Base-by-base conservation (phyloP, 345 rosid genomes). In the Salix caprea region DNA sequence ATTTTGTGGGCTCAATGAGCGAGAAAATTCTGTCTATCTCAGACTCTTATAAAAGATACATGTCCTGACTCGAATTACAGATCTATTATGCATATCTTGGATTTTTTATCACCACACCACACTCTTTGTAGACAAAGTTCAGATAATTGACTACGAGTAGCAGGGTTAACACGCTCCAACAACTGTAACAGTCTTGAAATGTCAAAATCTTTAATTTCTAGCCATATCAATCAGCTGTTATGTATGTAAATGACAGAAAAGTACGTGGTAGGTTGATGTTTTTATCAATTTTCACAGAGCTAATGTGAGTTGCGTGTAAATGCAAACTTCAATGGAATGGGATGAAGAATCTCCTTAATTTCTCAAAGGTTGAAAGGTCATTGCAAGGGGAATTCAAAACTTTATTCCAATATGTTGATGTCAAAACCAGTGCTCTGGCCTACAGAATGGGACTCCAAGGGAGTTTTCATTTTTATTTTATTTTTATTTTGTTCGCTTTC, bases 401-500 rank as follows among this genome's bases (percentile, higher is more conserved):
- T 30, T 69, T 34, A 67, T 64, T 56, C 56, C 30, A 30, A 60
- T 50, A 62, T 21, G 69, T 68, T 28, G 7, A 32, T 46, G 75
- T 73, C 84, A 78, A 42, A 67, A 62, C 79, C 84, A 65, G 48
- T 32, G 72, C 40, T 71, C 50, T 70, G 72, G 50, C 70, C 70
- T 19, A 19, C 10, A 44, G n/a, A 69, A 18, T 58, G 69, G 71
- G 74, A 19, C 44, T 11, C 14, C 50, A 9, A 5, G 54, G 62
- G 83, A 50, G 19, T 70, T 74, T 69, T 73, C 74, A 5, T 34
- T 34, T 0, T 34, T 0, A 5, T 34, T 8, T 77, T n/a, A n/a
- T n/a, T n/a, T n/a, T n/a, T n/a, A n/a, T 23, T 77, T 74, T 2
- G 21, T 44, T 48, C 66, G 69, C 50, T 75, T 61, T 74, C 61